Percentiles rank a stretch among this genome's conserved stretches.
Evolutionary conservation across 2,329 filamentous ascomycete genomes (phyloP).

Genomic region (Emergomyces orientalis): DNA sequence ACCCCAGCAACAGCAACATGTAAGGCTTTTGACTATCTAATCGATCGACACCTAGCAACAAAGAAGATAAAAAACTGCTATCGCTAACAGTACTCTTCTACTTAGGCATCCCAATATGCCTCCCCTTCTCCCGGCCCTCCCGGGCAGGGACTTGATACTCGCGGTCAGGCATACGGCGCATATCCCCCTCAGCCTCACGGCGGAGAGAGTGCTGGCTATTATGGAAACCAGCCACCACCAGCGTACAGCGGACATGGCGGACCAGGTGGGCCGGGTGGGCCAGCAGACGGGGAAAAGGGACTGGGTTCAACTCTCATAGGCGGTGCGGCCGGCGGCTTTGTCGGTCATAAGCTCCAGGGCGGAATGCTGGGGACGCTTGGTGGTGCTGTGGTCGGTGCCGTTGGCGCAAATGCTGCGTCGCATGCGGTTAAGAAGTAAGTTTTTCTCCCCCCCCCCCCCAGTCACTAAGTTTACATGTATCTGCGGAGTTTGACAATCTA

Average conservation of each 20-base stretch:
- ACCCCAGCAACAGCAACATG: constrained; percentile 15
- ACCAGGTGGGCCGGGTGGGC: constrained; percentile 11
- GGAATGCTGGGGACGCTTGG: constrained; percentile 26
- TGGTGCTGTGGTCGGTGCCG: constrained; percentile 27
- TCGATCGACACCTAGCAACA: not conserved
- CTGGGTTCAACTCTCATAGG: constrained; percentile 31
- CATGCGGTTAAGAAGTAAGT: constrained; percentile 23
- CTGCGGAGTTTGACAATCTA: constrained; percentile 9
- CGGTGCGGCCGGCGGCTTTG: constrained; percentile 29
- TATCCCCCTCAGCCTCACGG: constrained; percentile 22
- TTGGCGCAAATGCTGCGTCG: constrained; percentile 24
- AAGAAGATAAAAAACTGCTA: not conserved
- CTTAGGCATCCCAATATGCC: constrained; percentile 13
- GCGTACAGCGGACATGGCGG: constrained; percentile 12
- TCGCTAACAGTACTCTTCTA: not conserved
- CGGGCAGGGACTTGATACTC: constrained; percentile 19
- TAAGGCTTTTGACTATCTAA: constrained; percentile 14
- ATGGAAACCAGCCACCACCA: constrained; percentile 16
- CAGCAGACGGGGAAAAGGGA: constrained; percentile 27
- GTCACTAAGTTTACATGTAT: not conserved
- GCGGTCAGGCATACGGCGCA: constrained; percentile 21
- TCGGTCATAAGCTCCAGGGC: constrained; percentile 29
- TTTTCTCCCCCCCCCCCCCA: not conserved
- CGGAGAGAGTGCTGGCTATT: constrained; percentile 28
- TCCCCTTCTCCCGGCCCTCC: constrained; percentile 9